Percentiles rank a stretch among this genome's conserved stretches.
These are phyloP conservation scores for Pestalotiopsis sp. DNA, from an alignment of 2,329 filamentous ascomycete genomes.

Conservation along the genomic window DNA sequence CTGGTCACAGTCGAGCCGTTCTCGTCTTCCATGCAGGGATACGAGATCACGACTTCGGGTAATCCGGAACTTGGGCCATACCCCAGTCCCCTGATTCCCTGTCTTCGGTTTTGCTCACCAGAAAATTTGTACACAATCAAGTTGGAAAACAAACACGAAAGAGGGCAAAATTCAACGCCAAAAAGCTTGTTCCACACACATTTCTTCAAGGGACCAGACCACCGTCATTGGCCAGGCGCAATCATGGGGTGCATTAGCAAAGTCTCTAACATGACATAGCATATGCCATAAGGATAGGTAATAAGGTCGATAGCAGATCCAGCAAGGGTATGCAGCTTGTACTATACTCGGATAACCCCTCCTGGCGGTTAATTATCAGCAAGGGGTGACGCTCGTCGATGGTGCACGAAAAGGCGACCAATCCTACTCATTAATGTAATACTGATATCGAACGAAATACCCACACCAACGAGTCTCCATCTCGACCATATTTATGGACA, in stretches of 20 bases:
- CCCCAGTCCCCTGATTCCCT: too few relatives aligned
- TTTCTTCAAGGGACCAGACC: neutral
- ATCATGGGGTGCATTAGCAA: neutral
- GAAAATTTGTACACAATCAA: too few relatives aligned
- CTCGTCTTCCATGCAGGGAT: too few relatives aligned
- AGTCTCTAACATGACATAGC: neutral
- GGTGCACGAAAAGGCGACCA: too few relatives aligned
- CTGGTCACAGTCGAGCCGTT: too few relatives aligned
- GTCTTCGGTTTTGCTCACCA: too few relatives aligned
- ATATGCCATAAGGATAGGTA: neutral
- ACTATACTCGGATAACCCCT: neutral
- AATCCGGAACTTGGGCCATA: too few relatives aligned
- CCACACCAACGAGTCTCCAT: neutral
- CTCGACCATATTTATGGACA: neutral
- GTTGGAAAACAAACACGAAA: neutral
- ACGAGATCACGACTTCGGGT: too few relatives aligned
- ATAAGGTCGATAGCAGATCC: neutral
- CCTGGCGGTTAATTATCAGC: too few relatives aligned
- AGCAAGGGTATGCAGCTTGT: neutral
- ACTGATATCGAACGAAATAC: neutral
- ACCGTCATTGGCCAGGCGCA: neutral
- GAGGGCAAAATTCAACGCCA: neutral
- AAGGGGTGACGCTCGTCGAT: too few relatives aligned
- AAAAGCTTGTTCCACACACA: neutral
- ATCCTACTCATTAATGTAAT: too few relatives aligned